A percentile compares a stretch with the other conserved stretches of the same genome.
Conservation (phyloP, 495 filamentous ascomycete species). For the Oleoguttula mirabilis region DNA sequence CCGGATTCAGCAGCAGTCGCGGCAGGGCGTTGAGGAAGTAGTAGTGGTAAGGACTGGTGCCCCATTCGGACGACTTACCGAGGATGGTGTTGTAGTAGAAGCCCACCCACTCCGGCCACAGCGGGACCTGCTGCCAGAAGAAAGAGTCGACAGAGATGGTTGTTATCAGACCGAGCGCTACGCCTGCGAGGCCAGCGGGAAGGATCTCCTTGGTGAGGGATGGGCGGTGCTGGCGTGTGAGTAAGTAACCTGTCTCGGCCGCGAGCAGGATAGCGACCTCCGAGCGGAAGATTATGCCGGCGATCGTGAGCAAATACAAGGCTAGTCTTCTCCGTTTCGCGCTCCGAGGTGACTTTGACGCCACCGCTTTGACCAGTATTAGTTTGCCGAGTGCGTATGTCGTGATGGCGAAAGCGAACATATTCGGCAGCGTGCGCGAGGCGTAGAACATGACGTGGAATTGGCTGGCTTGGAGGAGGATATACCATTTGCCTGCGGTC, state of each 20-base stretch:
- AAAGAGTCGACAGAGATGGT: slow-evolving; percentile 73
- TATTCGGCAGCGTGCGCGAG: slow-evolving; percentile 84
- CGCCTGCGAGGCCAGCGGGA: slow-evolving; percentile 54
- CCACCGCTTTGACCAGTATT: slow-evolving; percentile 39
- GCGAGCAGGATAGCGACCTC: slow-evolving; percentile 75
- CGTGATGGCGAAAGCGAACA: slow-evolving; percentile 85
- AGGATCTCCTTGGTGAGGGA: slow-evolving; percentile 47
- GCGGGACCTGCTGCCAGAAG: slow-evolving; percentile 65
- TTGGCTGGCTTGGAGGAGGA: slow-evolving; percentile 68
- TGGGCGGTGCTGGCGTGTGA: slow-evolving; percentile 40
- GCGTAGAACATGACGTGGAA: slow-evolving; percentile 95
- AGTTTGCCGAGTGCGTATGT: slow-evolving; percentile 53
- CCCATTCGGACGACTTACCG: slow-evolving; percentile 70
- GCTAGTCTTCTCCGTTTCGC: slow-evolving; percentile 32
- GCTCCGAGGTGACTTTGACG: slow-evolving; percentile 21
- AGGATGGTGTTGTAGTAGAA: slow-evolving; percentile 88
- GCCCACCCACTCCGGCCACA: slow-evolving; percentile 84
- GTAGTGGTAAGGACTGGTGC: slow-evolving; percentile 67
- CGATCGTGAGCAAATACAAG: slow-evolving; percentile 63
- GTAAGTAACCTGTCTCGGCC: slow-evolving; percentile 43
- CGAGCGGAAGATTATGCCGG: slow-evolving; percentile 79
- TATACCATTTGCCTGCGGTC: slow-evolving; percentile 65
- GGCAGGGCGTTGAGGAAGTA: slow-evolving; percentile 77
- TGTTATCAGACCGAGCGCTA: slow-evolving; percentile 45
- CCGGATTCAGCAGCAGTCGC: slow-evolving; percentile 70